These are phyloP conservation scores for Phytophthora sojae DNA, from an alignment of 352 stramenopile genomes.

Conservation along the genomic window DNA sequence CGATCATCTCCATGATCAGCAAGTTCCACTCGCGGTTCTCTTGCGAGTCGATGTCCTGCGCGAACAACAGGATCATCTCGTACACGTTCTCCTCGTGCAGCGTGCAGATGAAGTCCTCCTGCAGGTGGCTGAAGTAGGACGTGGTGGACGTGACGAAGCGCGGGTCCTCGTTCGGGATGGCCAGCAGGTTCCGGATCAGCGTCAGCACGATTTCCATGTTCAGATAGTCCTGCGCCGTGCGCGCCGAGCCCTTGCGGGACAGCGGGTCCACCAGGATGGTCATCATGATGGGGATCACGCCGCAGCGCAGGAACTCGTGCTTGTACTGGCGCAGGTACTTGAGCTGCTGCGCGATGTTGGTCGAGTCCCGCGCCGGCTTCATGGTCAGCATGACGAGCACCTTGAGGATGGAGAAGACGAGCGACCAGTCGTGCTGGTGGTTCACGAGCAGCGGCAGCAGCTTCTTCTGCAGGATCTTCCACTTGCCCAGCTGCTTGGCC, in stretches of 20 bases:
- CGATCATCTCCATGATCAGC: conserved; percentile 91
- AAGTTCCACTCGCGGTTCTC: conserved; percentile 91
- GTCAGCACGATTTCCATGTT: conserved; percentile 91
- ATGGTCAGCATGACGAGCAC: conserved; percentile 92
- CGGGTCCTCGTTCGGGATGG: conserved; percentile 83
- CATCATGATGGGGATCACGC: conserved; percentile 86
- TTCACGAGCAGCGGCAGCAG: conserved; percentile 86
- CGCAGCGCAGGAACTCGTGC: conserved; percentile 78
- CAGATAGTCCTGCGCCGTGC: conserved; percentile 78
- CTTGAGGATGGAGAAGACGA: conserved; percentile 92
- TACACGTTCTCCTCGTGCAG: conserved; percentile 87
- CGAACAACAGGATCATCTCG: conserved; percentile 89
- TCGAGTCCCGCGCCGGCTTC: conserved; percentile 81
- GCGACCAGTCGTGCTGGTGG: conserved; percentile 86
- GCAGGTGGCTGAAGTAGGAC: conserved; percentile 77
- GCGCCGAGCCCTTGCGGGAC: conserved; percentile 61
- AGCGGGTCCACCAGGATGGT: conserved; percentile 86
- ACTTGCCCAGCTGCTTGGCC: conserved; percentile 85
- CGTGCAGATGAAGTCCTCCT: conserved; percentile 82
- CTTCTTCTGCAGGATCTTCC: conserved; percentile 91
- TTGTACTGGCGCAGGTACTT: conserved; percentile 89
- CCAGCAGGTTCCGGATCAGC: conserved; percentile 84
- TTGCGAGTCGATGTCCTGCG: conserved; percentile 84
- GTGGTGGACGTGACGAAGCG: conserved; percentile 85
- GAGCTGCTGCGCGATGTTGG: conserved; percentile 81